Evolutionary conservation across 768 basidiomycete species (phyloP), one percentile per base, ranked within the genome.

Genomic region (Agaricus sinodeliciosus): DNA sequence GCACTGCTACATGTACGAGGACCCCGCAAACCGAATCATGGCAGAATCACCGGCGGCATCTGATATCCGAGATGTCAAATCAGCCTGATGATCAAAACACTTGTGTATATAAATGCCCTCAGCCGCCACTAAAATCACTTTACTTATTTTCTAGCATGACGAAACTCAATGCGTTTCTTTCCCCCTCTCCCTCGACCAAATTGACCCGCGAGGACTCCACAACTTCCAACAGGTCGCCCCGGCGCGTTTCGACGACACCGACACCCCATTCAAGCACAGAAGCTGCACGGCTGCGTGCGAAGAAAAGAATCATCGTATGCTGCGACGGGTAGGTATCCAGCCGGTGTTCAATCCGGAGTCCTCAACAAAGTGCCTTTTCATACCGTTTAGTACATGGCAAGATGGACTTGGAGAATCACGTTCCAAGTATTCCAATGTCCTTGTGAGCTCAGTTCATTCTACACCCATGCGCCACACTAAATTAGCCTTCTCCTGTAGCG

Each of bases 221-320:
- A 7, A 67, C 60, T 43, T 63, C 64, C 16, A 62, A 57, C 18
- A 64, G 59, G 47, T 67, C 63, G 9, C 72, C 69, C 22, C 67
- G 65, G 27, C 66, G 70, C 39, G 36, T 64, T 12, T 58, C 62
- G 15, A 72, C 72, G 28, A 67, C 67, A 48, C 71, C 71, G 16
- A 54, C 61, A 19, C 58, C 49, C 28, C 56, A 60, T 8, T 25
- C 54, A 37, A 60, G 55, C 43, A 48, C 50, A 11, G 49, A 58
- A 9, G 56, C 58, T 42, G 13, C 63, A 46, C 43, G 45, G 49
- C 35, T 57, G 9, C 57, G 59, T 49, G 57, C 67, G 3, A 74
- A 69, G 55, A 87, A 87, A 60, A 72, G 87, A 49, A 78, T 89
- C 44, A 72, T 87, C 26, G 73, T 89, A 35, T 88, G 85, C 58